Base-by-base conservation (phyloP, 23 red algal genomes). In the Agarophyton chilense region DNA sequence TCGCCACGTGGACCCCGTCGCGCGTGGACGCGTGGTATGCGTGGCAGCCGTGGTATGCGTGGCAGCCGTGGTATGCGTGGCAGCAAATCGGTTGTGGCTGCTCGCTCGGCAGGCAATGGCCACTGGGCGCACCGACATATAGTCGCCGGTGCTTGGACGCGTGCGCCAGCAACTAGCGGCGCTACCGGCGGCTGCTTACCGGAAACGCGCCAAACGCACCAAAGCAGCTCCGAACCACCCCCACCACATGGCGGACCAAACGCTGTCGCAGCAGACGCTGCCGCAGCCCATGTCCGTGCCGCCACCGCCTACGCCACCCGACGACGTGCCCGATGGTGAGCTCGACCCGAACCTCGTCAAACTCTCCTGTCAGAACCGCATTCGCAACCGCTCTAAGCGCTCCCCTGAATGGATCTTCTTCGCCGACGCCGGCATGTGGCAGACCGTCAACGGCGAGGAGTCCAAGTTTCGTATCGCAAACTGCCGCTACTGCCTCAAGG, bases 391-490 rank as follows among this genome's bases (percentile, higher is more conserved):
- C 66, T 87, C 82, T 16, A 87, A 87, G 62, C 82, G 82, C 82
- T 70, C 57, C 0, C 82, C 82, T 16, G 82, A 87, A 73, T 87
- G 82, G 82, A 75, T 87, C 44, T 87, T 87, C 82, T 87, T 87
- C 82, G 82, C 67, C 57, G 82, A 87, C 19, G 82, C 82, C 5
- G 82, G 82, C 63, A 68, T 72, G 52, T 87, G 82, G 82, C 82
- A 87, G 49, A 87, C 82, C 51, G 67, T 75, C 45, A 87, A 87
- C 66, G 82, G 82, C 51, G 67, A 73, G 31, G 82, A 87, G 46
- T 72, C 62, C 63, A 87, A 87, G 82, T 87, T 87, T 24, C 82
- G 82, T 22, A 87, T 87, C 60, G 82, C 82, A 40, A 87, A 87
- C 67, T 87, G 82, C 42, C 67, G 63, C 39, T 87, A 72, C 28